These are phyloP conservation scores for Sporobolomyces roseus DNA, from an alignment of 768 basidiomycete species.

Conservation along the genomic window DNA sequence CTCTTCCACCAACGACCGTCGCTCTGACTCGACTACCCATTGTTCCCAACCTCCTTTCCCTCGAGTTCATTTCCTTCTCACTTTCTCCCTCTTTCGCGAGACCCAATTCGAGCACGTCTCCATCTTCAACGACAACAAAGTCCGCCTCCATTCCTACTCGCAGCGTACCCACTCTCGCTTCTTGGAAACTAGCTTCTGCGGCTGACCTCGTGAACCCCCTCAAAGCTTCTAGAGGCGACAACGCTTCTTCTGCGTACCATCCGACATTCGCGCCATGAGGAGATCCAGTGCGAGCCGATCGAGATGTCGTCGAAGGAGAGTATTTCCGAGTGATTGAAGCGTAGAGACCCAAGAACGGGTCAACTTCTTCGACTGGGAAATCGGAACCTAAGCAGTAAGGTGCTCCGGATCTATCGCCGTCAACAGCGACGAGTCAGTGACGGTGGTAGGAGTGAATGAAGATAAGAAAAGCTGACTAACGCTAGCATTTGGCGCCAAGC, in stretches of 20 bases:
- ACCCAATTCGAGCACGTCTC: conserved; percentile 69
- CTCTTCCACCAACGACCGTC: conserved; percentile 70
- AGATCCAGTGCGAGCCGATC: neutral
- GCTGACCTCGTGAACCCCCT: conserved; percentile 78
- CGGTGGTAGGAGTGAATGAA: no score
- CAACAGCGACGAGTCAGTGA: no score
- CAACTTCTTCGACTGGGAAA: conserved; percentile 87
- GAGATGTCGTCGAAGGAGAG: neutral
- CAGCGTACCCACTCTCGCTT: conserved; percentile 68
- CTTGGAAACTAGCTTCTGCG: conserved; percentile 79
- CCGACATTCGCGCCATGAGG: neutral
- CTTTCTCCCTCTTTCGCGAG: conserved; percentile 3
- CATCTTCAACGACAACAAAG: conserved; percentile 69
- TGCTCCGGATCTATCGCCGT: conserved; percentile 44
- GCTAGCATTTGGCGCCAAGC: conserved; percentile 74
- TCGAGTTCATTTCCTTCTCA: conserved; percentile 21
- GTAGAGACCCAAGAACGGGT: conserved; percentile 84
- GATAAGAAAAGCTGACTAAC: conserved; percentile 51
- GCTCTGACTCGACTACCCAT: conserved; percentile 59
- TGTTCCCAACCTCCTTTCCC: conserved; percentile 57
- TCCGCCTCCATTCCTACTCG: conserved; percentile 76
- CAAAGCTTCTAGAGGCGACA: conserved; percentile 75
- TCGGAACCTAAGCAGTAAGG: conserved; percentile 81
- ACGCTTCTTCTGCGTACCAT: conserved; percentile 71
- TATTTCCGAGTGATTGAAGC: conserved; percentile 73